Evolutionary conservation across 139 green algal species (phyloP).

Genomic region (Pseudopediastrum boryanum): DNA sequence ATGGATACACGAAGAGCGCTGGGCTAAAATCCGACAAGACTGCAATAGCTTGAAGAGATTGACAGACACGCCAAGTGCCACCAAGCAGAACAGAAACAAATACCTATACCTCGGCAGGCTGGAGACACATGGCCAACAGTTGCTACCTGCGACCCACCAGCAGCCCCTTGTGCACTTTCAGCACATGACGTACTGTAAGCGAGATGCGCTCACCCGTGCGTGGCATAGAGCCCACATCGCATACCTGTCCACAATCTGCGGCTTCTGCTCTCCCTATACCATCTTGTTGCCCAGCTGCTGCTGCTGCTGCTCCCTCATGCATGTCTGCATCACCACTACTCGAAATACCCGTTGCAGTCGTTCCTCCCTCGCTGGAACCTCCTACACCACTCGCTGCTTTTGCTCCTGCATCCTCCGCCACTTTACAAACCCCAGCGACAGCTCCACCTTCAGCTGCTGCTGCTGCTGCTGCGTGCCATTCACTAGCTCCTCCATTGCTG

Average conservation of each 20-base stretch:
- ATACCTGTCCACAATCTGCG: conserved; percentile 1
- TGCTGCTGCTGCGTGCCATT: background rate
- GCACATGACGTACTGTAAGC: conserved; percentile 55
- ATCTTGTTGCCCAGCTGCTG: conserved; percentile 4
- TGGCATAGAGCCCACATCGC: conserved; percentile 1
- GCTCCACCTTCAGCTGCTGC: background rate
- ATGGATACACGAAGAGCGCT: too few species aligned
- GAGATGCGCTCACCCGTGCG: conserved; percentile 51
- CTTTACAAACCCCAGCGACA: background rate
- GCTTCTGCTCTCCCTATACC: background rate
- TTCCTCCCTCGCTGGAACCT: background rate
- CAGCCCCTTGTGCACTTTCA: conserved; percentile 37
- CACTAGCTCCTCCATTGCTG: too few species aligned
- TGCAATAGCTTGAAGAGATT: too few species aligned
- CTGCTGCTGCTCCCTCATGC: background rate
- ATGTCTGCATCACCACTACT: background rate
- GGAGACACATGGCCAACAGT: background rate
- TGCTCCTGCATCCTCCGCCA: background rate
- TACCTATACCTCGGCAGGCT: too few species aligned
- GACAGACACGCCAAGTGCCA: too few species aligned
- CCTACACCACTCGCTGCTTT: background rate
- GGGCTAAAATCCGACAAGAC: too few species aligned
- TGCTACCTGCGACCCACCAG: background rate
- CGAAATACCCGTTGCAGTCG: background rate
- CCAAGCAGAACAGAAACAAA: too few species aligned